Evolutionary conservation across 345 rosid species (phyloP), one percentile per base, ranked within the genome.

Genomic region (Hibiscus syriacus): DNA sequence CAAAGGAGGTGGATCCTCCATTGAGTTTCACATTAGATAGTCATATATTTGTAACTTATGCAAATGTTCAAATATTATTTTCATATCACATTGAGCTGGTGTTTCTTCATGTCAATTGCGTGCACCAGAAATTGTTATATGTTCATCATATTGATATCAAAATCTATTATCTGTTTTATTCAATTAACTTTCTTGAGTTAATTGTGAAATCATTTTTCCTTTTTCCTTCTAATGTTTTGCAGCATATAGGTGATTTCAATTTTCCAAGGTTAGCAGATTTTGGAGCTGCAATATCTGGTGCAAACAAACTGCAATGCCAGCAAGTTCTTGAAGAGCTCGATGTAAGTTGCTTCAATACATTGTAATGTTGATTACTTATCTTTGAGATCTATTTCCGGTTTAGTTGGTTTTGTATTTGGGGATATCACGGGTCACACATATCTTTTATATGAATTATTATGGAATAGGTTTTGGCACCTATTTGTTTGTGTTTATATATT

Each of bases 271-370:
- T 90, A 72, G 98, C 99, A 27, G 99, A 95, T 86, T 95, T 95
- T 76, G 99, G 99, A 67, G 99, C 99, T 57, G 98, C 98, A 13
- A 92, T 95, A 84, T 89, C 96, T 48, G 98, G 98, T 25, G 98
- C 90, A 60, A 89, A 84, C 82, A 95, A 83, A 80, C 78, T 82
- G 74, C 96, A 87, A 65, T 79, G 89, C 76, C 97, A 92, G 81
- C 78, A 81, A 77, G 99, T 92, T 45, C 97, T 95, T 76, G 99
- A 92, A 77, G 99, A 95, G 87, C 82, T 95, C 46, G 99, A 95
- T 83, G 99, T 95, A 83, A 83, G 98, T 77, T 57, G 46, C 27
- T 62, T 52, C 26, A 32, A 27, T 67, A 43, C 56, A 25, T 61
- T 17, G 46, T 48, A 64, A 23, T 16, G 36, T 71, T 69, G 41